Percentiles rank a stretch among this genome's conserved stretches.
Conservation (phyloP, 2,329 filamentous ascomycete species). For the Fusarium miscanthi region DNA sequence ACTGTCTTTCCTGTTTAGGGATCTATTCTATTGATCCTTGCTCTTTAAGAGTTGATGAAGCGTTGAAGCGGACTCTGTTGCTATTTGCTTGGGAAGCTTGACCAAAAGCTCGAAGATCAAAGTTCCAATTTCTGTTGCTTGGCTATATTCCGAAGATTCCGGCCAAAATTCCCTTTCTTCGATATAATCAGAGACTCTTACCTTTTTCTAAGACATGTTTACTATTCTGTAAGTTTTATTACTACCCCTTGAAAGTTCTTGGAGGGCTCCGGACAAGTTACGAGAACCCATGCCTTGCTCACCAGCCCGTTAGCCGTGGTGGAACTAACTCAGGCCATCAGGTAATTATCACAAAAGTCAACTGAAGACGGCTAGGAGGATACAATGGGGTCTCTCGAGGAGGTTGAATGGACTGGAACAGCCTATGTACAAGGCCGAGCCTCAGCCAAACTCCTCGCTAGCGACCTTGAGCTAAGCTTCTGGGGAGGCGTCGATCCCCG, state of each 20-base stretch:
- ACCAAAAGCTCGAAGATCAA: background rate
- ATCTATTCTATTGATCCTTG: background rate
- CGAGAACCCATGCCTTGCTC: background rate
- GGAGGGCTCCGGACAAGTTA: background rate
- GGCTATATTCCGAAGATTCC: background rate
- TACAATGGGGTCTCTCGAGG: conserved; percentile 16
- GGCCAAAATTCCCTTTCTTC: background rate
- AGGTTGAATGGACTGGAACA: conserved; percentile 14
- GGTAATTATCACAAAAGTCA: background rate
- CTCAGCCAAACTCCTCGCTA: conserved; percentile 46
- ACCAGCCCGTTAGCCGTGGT: background rate
- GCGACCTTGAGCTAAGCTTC: conserved; percentile 54
- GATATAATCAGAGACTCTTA: no score
- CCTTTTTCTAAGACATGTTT: background rate
- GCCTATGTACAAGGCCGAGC: conserved; percentile 42
- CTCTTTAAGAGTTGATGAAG: background rate
- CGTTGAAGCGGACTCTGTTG: no score
- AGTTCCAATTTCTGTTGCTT: background rate
- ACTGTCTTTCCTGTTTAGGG: background rate
- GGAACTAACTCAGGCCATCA: background rate
- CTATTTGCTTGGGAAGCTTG: no score
- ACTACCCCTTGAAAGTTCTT: background rate
- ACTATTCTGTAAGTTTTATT: background rate
- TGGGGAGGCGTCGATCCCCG: conserved; percentile 57
- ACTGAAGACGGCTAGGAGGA: fast-evolving